Evolutionary conservation across 2,329 filamentous ascomycete species (phyloP).

Genomic region (Chrysoporthe deuterocubensis): DNA sequence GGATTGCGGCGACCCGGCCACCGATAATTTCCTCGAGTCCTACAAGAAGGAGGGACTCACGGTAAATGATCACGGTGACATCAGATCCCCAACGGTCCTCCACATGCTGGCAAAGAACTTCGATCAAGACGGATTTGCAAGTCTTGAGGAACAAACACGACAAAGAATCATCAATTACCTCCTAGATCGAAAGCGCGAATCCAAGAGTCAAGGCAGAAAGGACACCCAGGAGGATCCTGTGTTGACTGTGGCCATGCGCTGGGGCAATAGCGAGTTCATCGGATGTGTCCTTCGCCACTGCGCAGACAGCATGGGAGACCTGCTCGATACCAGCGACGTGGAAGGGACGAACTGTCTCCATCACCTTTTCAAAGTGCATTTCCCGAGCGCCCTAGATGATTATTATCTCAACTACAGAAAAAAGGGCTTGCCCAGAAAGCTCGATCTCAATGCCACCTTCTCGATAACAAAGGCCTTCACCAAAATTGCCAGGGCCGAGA

Average conservation of each 20-base stretch:
- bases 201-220: not conserved
- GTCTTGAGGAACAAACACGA: not conserved
- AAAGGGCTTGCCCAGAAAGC: not conserved
- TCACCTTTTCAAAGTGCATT: constrained; percentile 6
- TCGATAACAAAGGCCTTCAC: not conserved
- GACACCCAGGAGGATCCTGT: not conserved
- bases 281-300: not conserved
- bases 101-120: constrained; percentile 3
- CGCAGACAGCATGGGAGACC: not conserved
- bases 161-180: not conserved
- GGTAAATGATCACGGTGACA: not conserved
- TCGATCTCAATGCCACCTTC: not conserved
- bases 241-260: constrained; percentile 5
- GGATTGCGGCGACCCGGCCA: too few relatives aligned
- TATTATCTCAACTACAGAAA: not conserved
- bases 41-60: not conserved
- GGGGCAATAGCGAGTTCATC: constrained; percentile 1
- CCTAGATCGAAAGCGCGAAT: not conserved
- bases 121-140: not conserved
- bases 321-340: not conserved
- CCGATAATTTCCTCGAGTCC: too few relatives aligned
- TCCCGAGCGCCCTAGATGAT: not conserved
- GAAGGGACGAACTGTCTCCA: constrained; percentile 7
- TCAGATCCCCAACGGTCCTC: not conserved
- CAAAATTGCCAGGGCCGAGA: not conserved